A percentile compares a stretch with the other conserved stretches of the same genome.
These are phyloP conservation scores for Diplodia intermedia DNA, from an alignment of 2,329 filamentous ascomycete genomes.

Conservation along the genomic window DNA sequence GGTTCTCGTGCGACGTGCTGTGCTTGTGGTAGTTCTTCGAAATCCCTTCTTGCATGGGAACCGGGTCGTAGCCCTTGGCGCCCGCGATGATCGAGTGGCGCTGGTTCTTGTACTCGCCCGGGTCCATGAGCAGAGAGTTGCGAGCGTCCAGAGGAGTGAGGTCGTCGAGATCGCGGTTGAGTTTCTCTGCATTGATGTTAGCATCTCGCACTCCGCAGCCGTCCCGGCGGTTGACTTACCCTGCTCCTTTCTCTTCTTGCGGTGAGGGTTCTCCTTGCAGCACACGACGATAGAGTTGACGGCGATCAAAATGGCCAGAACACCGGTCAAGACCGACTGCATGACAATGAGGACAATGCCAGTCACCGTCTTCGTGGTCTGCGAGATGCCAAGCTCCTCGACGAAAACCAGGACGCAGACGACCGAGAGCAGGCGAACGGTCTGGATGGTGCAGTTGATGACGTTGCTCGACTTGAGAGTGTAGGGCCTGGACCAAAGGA, in stretches of 20 bases:
- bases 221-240: slow-evolving; percentile 64
- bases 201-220: slow-evolving; percentile 7
- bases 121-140: slow-evolving; percentile 81
- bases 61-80: slow-evolving; percentile 45
- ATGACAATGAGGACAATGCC: slow-evolving; percentile 93
- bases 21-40: slow-evolving; percentile 39
- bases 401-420: slow-evolving; percentile 92
- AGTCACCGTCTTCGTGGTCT: slow-evolving; percentile 93
- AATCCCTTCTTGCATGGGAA: slow-evolving; percentile 40
- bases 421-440: slow-evolving; percentile 87
- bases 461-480: slow-evolving; percentile 86
- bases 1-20: slow-evolving; percentile 32
- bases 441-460: slow-evolving; percentile 91
- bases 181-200: slow-evolving; percentile 68
- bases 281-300: slow-evolving; percentile 87
- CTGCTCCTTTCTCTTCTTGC: slow-evolving; percentile 84
- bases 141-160: slow-evolving; percentile 87
- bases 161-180: slow-evolving; percentile 76
- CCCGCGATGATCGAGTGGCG: slow-evolving; percentile 37
- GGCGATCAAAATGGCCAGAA: slow-evolving; percentile 84
- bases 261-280: slow-evolving; percentile 88
- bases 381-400: slow-evolving; percentile 84
- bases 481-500: slow-evolving; percentile 86
- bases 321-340: slow-evolving; percentile 81
- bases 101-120: slow-evolving; percentile 54